Evolutionary conservation across 345 rosid genomes (phyloP).

Genomic region (Barbarea vulgaris): DNA sequence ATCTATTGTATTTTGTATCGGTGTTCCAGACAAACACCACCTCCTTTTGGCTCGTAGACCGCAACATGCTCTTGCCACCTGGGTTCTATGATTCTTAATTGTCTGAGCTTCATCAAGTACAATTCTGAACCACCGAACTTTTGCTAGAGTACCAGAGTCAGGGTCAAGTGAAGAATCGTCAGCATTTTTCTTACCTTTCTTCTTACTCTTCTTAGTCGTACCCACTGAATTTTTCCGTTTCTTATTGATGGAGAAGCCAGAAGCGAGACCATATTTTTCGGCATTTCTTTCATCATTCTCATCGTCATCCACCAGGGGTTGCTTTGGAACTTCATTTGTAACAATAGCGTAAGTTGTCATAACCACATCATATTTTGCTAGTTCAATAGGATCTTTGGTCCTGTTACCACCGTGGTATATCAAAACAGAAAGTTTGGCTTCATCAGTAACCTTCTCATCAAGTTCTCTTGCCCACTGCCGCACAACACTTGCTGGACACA

Average conservation of each 20-base stretch:
- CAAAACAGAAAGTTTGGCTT: slow-evolving; percentile 65
- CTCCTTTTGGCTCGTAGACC: slow-evolving; percentile 93
- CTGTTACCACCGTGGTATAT: slow-evolving; percentile 89
- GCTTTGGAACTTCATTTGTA: slow-evolving; percentile 91
- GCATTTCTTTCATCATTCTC: slow-evolving; percentile 68
- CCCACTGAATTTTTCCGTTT: slow-evolving; percentile 55
- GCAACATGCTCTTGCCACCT: slow-evolving; percentile 96
- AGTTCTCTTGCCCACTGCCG: slow-evolving; percentile 96
- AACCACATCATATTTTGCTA: slow-evolving; percentile 91
- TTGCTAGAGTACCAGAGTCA: slow-evolving; percentile 77
- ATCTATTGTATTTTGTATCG: slow-evolving; percentile 88
- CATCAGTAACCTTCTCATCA: slow-evolving; percentile 80
- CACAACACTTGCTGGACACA: slow-evolving; percentile 94
- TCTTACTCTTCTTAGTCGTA: slow-evolving; percentile 57
- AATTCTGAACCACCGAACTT: slow-evolving; percentile 81
- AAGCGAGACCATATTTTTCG: slow-evolving; percentile 65
- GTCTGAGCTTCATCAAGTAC: slow-evolving; percentile 98
- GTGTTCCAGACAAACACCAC: slow-evolving; percentile 99
- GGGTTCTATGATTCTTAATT: slow-evolving; percentile 96
- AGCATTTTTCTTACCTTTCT: slow-evolving; percentile 63
- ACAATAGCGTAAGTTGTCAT: slow-evolving; percentile 90
- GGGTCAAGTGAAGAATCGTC: slow-evolving; percentile 57
- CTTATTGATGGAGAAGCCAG: slow-evolving; percentile 59
- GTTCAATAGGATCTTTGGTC: slow-evolving; percentile 80
- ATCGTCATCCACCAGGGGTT: slow-evolving; percentile 74